A percentile compares a stretch with the other conserved stretches of the same genome.
Conservation (phyloP, 257 asterid species). For the Solanum chmielewskii region DNA sequence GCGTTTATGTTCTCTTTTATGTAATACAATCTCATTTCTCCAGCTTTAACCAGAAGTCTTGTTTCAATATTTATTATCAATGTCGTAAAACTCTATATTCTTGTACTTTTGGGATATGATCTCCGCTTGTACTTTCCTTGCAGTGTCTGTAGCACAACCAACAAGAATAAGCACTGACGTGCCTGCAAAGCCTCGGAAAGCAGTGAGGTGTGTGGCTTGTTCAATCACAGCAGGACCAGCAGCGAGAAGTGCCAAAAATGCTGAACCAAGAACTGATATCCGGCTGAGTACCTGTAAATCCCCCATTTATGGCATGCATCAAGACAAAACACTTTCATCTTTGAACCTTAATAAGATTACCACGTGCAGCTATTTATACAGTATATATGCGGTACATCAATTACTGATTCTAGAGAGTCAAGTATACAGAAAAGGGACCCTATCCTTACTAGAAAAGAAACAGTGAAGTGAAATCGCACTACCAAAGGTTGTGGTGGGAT, state of each 20-base stretch:
- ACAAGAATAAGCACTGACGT: conserved; percentile 93
- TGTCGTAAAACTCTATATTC: conserved; percentile 69
- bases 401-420: not conserved
- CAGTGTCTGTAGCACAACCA: conserved; percentile 96
- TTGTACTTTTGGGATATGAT: conserved; percentile 92
- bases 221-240: conserved; percentile 94
- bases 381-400: not conserved
- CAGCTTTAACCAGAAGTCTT: not conserved
- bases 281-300: conserved; percentile 66
- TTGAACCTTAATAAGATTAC: not conserved
- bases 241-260: conserved; percentile 74
- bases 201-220: conserved; percentile 89
- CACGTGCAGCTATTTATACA: not conserved
- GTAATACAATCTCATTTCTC: not conserved
- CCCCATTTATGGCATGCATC: not conserved
- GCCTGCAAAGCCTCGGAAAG: conserved; percentile 92
- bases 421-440: not conserved
- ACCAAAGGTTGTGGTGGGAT: not conserved
- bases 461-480: not conserved
- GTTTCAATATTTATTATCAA: conserved; percentile 25
- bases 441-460: not conserved
- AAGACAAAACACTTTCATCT: not conserved
- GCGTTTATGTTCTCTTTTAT: not conserved
- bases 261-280: conserved; percentile 90
- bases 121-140: conserved; percentile 91